Evolutionary conservation across 306 rosid species (phyloP).

Genomic region (Trifolium subterraneum): DNA sequence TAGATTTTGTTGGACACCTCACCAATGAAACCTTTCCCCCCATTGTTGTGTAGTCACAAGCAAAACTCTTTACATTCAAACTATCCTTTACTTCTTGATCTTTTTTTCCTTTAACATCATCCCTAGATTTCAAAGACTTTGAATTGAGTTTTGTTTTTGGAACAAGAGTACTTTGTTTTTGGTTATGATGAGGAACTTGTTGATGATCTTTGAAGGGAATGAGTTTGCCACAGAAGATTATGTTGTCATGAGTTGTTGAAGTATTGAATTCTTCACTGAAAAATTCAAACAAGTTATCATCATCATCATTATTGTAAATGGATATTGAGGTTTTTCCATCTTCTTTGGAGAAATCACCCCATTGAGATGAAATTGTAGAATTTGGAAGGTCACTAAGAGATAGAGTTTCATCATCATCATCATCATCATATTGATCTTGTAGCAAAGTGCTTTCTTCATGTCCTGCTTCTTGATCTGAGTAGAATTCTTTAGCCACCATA

Average conservation of each 20-base stretch:
- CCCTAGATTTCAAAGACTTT: background rate
- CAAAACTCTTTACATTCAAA: constrained; percentile 1
- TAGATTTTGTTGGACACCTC: constrained; percentile 53
- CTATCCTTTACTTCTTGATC: background rate
- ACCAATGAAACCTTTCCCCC: constrained; percentile 54
- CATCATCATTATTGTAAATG: constrained; percentile 31
- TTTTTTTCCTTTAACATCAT: background rate
- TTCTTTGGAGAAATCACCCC: constrained; percentile 54
- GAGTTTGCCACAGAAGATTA: constrained; percentile 86
- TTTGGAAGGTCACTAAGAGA: constrained; percentile 81
- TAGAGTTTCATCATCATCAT: constrained; percentile 61
- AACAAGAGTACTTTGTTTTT: background rate
- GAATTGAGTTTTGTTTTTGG: background rate
- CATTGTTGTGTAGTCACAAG: constrained; percentile 25
- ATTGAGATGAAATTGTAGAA: constrained; percentile 41
- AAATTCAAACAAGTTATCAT: constrained; percentile 72
- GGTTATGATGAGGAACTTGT: background rate
- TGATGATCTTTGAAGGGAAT: constrained; percentile 58
- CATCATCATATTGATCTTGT: constrained; percentile 45
- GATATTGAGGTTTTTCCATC: constrained; percentile 38
- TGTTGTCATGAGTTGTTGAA: constrained; percentile 44
- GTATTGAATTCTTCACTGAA: constrained; percentile 64
- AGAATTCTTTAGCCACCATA: constrained; percentile 41
- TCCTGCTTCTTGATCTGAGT: constrained; percentile 15
- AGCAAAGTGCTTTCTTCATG: constrained; percentile 42